Percentiles rank a stretch among this genome's conserved stretches.
phyloP scores from a whole-genome alignment of 805 yeast genomes.

The Kazachstania africana region DNA sequence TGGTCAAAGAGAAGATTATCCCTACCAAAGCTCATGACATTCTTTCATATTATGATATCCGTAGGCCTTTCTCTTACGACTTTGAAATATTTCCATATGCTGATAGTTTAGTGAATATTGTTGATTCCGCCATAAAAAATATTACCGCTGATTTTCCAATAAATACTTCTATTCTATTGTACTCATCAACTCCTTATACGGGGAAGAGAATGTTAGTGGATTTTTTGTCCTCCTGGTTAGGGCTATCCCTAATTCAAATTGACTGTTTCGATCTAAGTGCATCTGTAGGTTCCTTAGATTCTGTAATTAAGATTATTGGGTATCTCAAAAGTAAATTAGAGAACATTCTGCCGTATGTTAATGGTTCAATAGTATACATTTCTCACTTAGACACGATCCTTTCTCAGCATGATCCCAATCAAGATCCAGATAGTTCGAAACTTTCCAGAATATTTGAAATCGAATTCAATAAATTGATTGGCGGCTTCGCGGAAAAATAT shows the following conservation, averaged over 20 bases:
- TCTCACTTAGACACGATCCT: constrained; percentile 72
- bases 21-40: constrained; percentile 5
- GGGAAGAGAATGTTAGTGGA: constrained; percentile 65
- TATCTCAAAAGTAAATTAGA: constrained; percentile 67
- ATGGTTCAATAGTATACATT: constrained; percentile 42
- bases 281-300: constrained; percentile 49
- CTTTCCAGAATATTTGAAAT: constrained; percentile 26
- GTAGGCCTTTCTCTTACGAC: neutral
- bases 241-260: constrained; percentile 53
- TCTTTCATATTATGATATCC: neutral
- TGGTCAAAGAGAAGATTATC: constrained; percentile 31
- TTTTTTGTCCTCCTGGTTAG: constrained; percentile 44
- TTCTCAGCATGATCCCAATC: constrained; percentile 50
- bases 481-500: constrained; percentile 35
- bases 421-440: constrained; percentile 27
- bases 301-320: constrained; percentile 73
- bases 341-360: constrained; percentile 35
- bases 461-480: constrained; percentile 46
- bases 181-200: constrained; percentile 59
- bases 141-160: constrained; percentile 28
- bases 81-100: neutral
- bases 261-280: constrained; percentile 43
- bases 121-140: constrained; percentile 25
- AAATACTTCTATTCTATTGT: constrained; percentile 52
- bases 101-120: neutral